Conservation (phyloP, 2,329 filamentous ascomycete species). For the Exophiala alcalophila region DNA sequence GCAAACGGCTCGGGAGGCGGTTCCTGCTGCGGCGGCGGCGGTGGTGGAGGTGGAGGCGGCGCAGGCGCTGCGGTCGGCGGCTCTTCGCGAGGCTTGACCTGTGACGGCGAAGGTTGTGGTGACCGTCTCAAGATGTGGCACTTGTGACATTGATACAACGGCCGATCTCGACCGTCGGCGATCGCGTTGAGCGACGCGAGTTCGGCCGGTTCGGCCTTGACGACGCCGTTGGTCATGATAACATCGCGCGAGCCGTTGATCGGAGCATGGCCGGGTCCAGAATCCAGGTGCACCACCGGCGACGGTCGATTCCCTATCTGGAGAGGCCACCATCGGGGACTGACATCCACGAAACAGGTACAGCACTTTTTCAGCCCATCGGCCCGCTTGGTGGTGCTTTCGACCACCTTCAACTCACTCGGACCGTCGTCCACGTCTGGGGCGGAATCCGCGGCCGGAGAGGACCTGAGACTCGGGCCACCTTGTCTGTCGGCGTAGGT, state of each 20-base stretch:
- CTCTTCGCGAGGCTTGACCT: conserved; percentile 29
- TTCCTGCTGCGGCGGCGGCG: conserved; percentile 42
- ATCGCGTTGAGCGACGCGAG: conserved; percentile 23
- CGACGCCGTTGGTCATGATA: conserved; percentile 25
- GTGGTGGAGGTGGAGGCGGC: conserved; percentile 34
- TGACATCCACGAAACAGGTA: conserved; percentile 41
- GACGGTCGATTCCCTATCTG: conserved; percentile 16
- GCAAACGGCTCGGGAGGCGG: conserved; percentile 14
- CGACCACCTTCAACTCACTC: conserved; percentile 2
- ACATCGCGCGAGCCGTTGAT: conserved; percentile 10
- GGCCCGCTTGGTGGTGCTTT: conserved; percentile 8
- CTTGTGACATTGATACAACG: conserved; percentile 71
- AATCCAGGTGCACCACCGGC: conserved; percentile 15
- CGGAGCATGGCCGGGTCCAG: conserved; percentile 1
- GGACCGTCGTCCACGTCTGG: conserved; percentile 15
- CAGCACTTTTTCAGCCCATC: conserved; percentile 36
- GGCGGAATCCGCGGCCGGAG: conserved; percentile 22
- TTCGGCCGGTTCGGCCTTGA: conserved; percentile 31
- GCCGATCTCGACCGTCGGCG: conserved; percentile 30
- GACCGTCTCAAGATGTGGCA: conserved; percentile 54
- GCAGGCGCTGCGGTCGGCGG: conserved; percentile 36
- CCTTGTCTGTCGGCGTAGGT: conserved; percentile 19
- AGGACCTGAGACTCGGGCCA: conserved; percentile 30
- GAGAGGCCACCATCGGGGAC: conserved; percentile 61
- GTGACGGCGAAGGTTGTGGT: conserved; percentile 31